Percentiles rank a stretch among this genome's conserved stretches.
Evolutionary conservation across 169 alveolate species (phyloP).

Genomic region (Miamiensis avidus): DNA sequence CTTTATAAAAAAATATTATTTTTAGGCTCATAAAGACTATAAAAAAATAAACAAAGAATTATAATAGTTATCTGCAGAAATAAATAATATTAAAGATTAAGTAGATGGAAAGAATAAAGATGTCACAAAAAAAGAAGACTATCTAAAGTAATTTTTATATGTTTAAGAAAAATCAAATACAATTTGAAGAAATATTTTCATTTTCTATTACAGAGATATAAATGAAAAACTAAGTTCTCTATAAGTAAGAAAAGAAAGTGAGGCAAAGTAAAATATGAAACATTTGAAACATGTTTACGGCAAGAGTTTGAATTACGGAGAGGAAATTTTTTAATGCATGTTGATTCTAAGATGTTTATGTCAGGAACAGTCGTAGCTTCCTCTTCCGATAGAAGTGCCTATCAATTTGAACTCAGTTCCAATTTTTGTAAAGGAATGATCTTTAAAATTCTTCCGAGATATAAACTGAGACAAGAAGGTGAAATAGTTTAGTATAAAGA

Average conservation of each 20-base stretch:
- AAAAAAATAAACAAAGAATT: slow-evolving; percentile 1
- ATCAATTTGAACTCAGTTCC: neutral
- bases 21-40: neutral
- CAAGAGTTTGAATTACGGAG: neutral
- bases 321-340: slow-evolving; percentile 20
- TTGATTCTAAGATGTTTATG: neutral
- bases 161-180: too few species aligned
- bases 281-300: neutral
- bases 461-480: slow-evolving; percentile 5
- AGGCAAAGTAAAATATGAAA: neutral
- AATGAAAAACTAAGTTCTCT: neutral
- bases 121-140: neutral
- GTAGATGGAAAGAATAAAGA: neutral
- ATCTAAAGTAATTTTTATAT: too few species aligned
- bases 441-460: neutral
- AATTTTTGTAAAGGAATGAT: slow-evolving; percentile 1
- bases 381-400: neutral
- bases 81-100: too few species aligned
- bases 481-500: slow-evolving; percentile 2
- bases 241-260: neutral
- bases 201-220: neutral
- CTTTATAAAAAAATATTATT: neutral
- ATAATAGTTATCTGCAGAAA: too few species aligned
- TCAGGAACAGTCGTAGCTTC: neutral
- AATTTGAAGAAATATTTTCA: neutral